Base-by-base conservation (phyloP, 164 flowering plant genomes). In the Nymphaea colorata region DNA sequence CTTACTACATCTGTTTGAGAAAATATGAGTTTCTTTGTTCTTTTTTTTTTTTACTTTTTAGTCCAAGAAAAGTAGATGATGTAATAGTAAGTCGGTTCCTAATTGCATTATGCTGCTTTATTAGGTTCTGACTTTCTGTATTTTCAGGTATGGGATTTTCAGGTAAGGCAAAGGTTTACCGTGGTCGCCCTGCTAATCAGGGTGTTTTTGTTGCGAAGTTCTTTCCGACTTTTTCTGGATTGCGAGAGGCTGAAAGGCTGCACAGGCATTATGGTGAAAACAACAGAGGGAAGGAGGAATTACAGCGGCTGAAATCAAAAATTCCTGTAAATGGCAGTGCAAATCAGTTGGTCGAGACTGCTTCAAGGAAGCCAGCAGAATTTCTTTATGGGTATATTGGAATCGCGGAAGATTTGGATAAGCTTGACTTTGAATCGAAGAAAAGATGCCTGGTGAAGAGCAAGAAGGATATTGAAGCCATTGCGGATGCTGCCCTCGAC, bases 241-340 rank as follows among this genome's bases (percentile, higher is more conserved):
- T 90, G 68, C 83, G 76, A 73, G 87, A 86, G 59, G 91, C 93
- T 3, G 86, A 84, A 67, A 82, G 76, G 70, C 82, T 85, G 66
- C 82, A 86, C 66, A 76, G 76, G 62, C 69, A 76, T 62, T 87
- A 72, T 69, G 67, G 65, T 2, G 81, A 82, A 25, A 81, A 68
- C 16, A 77, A 81, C 70, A 86, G 73, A 14, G 91, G 93, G 43
- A 80, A 89, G 69, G 59, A 61, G 42, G 90, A 87, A 43, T 75
- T 83, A 45, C 67, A 65, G 67, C 74, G 76, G 66, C 64, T 73
- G 8, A 63, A 51, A 67, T 62, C 70, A 0, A 65, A 45, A 25
- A 64, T 62, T 42, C 44, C 66, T 4, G n/a, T 59, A 16, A 51
- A 12, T 6, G 51, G 44, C 15, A 15, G 11, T 4, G 53, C 44